phyloP scores from a whole-genome alignment of 306 rosid species.

The Myrica gale region DNA sequence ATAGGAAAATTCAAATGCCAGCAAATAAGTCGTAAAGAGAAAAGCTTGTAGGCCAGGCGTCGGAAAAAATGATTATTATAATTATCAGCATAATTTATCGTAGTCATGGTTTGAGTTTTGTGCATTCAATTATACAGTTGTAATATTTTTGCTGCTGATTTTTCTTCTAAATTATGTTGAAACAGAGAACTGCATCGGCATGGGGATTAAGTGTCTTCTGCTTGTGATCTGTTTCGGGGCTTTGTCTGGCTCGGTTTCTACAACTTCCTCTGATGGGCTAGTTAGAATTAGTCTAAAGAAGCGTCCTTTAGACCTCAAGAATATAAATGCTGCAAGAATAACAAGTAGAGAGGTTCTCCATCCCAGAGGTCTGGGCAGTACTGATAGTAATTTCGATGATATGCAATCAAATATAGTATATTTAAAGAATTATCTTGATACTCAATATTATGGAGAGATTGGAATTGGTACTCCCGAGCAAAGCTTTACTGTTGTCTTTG shows the following conservation, averaged over 20 bases:
- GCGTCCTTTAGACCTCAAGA: constrained; percentile 34
- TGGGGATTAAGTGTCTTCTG: constrained; percentile 26
- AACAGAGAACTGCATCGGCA: constrained; percentile 12
- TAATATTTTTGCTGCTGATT: neutral
- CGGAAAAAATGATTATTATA: neutral
- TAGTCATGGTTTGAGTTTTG: neutral
- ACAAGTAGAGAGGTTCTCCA: neutral
- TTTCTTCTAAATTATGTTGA: neutral
- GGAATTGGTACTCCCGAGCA: constrained; percentile 75
- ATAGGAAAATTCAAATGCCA: neutral
- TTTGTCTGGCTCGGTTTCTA: constrained; percentile 12
- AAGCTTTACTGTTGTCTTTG: constrained; percentile 62
- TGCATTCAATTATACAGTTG: neutral
- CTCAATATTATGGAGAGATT: constrained; percentile 72
- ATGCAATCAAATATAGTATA: constrained; percentile 31
- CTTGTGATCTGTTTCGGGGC: constrained; percentile 28
- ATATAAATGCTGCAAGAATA: constrained; percentile 34
- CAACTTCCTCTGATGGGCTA: constrained; percentile 32
- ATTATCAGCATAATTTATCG: neutral
- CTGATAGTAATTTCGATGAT: neutral
- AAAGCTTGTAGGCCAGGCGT: neutral
- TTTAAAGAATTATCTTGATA: constrained; percentile 64
- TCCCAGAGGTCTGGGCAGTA: neutral
- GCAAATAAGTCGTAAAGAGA: neutral
- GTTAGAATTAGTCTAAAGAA: constrained; percentile 37